Percentiles rank a stretch among this genome's conserved stretches.
Evolutionary conservation across 768 basidiomycete species (phyloP).

Genomic region (Kwoniella bestiolae): DNA sequence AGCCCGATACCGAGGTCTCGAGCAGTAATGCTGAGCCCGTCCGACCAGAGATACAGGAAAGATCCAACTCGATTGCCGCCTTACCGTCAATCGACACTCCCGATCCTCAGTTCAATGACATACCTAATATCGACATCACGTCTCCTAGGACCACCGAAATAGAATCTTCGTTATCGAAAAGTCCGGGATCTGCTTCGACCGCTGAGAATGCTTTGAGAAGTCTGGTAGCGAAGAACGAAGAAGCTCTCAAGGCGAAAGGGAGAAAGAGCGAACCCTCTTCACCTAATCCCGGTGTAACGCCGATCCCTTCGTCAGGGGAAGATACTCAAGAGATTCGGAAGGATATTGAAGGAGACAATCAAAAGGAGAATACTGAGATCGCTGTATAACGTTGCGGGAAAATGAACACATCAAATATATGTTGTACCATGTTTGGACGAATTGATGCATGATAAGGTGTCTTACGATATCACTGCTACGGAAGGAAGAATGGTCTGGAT

Average conservation of each 20-base stretch:
- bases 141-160: conserved; percentile 4
- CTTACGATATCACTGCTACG: too few species aligned
- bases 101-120: background rate
- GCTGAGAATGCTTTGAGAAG: conserved; percentile 36
- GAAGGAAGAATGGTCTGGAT: too few species aligned
- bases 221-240: conserved; percentile 26
- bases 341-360: background rate
- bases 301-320: background rate
- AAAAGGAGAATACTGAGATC: too few species aligned
- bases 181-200: conserved; percentile 11
- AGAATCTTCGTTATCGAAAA: background rate
- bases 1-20: background rate
- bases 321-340: too few species aligned
- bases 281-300: background rate
- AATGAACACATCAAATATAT: too few species aligned
- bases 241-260: conserved; percentile 12
- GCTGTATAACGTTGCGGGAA: too few species aligned
- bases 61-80: conserved; percentile 1
- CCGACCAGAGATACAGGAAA: too few species aligned
- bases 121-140: conserved; percentile 1
- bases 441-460: background rate
- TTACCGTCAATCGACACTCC: background rate
- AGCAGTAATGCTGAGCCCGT: background rate
- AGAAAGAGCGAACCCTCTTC: conserved; percentile 7
- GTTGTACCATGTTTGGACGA: background rate